Conservation (phyloP, 2,329 filamentous ascomycete genomes). For the Daldinia eschscholtzii region DNA sequence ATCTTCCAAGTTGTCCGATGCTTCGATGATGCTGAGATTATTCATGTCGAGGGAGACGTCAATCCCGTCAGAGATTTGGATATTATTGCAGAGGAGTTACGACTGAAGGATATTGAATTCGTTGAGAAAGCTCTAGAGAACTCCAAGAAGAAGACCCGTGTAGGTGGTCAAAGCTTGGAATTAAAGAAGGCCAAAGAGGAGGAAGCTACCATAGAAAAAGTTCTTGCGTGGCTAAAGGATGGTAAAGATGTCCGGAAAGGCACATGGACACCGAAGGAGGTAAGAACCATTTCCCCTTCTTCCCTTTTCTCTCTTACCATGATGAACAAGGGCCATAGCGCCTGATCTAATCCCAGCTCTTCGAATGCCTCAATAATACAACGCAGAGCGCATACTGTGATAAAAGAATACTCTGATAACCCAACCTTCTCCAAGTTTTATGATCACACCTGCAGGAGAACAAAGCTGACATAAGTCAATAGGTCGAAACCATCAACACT, state of each 20-base stretch:
- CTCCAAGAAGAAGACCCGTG: constrained; percentile 92
- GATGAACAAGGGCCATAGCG: constrained; percentile 98
- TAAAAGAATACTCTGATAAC: constrained; percentile 78
- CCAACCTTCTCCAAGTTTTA: constrained; percentile 35
- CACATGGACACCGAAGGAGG: constrained; percentile 93
- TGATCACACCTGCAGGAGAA: constrained; percentile 21
- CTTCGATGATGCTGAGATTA: constrained; percentile 99
- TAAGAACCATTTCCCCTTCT: constrained; percentile 64
- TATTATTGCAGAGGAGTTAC: constrained; percentile 96
- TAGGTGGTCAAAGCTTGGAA: constrained; percentile 95
- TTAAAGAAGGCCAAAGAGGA: constrained; percentile 98
- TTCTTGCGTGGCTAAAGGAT: constrained; percentile 83
- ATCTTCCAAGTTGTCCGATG: constrained; percentile 97
- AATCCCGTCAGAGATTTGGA: constrained; percentile 93
- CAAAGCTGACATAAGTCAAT: constrained; percentile 50
- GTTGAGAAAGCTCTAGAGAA: constrained; percentile 93
- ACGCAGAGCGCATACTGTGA: constrained; percentile 90
- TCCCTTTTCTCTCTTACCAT: constrained; percentile 58
- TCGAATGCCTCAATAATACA: constrained; percentile 85
- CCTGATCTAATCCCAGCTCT: constrained; percentile 99
- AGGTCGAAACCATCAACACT: constrained; percentile 98
- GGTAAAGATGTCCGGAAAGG: constrained; percentile 96
- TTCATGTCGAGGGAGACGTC: constrained; percentile 98
- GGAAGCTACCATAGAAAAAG: constrained; percentile 91
- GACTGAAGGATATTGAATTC: constrained; percentile 99